A percentile compares a stretch with the other conserved stretches of the same genome.
Evolutionary conservation across 129 eudicot species (phyloP).

Genomic region (Arctium lappa): DNA sequence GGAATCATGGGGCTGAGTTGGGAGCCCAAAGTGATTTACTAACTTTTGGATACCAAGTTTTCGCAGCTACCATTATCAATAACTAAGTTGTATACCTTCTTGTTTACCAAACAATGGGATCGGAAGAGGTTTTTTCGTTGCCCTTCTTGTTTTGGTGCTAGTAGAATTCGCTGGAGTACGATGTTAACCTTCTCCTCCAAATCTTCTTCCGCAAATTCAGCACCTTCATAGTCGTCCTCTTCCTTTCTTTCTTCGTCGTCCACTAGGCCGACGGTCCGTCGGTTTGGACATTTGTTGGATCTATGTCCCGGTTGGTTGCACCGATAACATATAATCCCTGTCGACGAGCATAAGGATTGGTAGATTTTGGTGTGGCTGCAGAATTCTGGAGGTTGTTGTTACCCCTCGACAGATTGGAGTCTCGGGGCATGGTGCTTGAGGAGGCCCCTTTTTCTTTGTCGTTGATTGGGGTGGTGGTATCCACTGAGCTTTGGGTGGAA

Average conservation of each 20-base stretch:
- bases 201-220: neutral
- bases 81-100: neutral
- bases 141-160: neutral
- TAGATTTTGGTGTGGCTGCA: neutral
- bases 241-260: neutral
- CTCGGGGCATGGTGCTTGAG: no score
- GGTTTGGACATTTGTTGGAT: neutral
- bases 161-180: neutral
- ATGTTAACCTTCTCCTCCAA: neutral
- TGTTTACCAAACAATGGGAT: neutral
- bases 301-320: neutral
- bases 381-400: neutral
- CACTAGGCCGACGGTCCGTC: neutral
- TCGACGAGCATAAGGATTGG: neutral
- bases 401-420: no score
- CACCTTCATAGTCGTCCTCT: neutral
- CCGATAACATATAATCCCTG: neutral
- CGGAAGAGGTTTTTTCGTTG: neutral
- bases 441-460: no score
- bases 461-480: no score
- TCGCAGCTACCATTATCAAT: neutral
- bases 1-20: neutral
- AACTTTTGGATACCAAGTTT: neutral
- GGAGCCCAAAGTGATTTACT: neutral
- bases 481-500: no score